A percentile compares a stretch with the other conserved stretches of the same genome.
phyloP scores from a whole-genome alignment of 208 protist species.

The Giardia muris region DNA sequence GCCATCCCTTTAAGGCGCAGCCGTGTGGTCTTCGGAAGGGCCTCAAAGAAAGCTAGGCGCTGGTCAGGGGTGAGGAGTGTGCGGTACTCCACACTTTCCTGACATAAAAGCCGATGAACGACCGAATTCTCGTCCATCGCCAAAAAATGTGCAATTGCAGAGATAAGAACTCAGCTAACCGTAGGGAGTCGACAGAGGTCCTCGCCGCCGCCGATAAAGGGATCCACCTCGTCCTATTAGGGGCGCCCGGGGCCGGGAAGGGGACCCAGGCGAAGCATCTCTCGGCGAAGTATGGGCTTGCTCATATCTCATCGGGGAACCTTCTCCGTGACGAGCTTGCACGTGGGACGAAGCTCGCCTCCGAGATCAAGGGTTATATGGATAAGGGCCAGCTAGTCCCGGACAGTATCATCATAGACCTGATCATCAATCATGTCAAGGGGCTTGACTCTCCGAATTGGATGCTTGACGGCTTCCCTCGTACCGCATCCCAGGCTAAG shows the following conservation, averaged over 20 bases:
- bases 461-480: constrained; percentile 52
- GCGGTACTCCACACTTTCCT: not conserved
- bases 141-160: no score
- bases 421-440: constrained; percentile 50
- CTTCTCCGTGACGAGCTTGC: constrained; percentile 50
- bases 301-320: constrained; percentile 61
- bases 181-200: no score
- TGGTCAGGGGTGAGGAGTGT: not conserved
- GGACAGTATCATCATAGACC: constrained; percentile 54
- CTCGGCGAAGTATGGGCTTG: constrained; percentile 56
- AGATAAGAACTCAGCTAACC: no score
- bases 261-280: constrained; percentile 61
- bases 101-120: no score
- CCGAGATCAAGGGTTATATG: constrained; percentile 52
- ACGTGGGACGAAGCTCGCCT: constrained; percentile 47
- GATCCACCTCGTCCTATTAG: constrained; percentile 44
- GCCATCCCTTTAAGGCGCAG: not conserved
- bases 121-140: no score
- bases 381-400: constrained; percentile 54
- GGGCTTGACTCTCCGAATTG: constrained; percentile 42
- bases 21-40: not conserved
- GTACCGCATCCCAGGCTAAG: constrained; percentile 44
- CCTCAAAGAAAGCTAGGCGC: not conserved
- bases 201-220: no score
- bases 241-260: constrained; percentile 65